Base-by-base conservation (phyloP, 164 flowering plant genomes). In the Buxus sempervirens region DNA sequence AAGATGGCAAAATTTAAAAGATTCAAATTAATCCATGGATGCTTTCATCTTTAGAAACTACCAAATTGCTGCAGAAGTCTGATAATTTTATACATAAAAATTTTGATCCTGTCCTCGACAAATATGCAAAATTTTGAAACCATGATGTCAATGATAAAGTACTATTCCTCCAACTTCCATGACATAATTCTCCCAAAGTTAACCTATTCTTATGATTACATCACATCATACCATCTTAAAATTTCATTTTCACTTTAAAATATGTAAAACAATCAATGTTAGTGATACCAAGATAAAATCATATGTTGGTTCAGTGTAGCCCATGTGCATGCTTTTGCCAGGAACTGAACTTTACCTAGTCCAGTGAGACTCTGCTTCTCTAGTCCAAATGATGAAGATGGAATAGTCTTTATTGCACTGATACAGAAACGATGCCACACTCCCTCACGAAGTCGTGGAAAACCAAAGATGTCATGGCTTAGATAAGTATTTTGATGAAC, bases 391-490 rank as follows among this genome's bases (percentile, higher is more conserved):
- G 76, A 75, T 26, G 73, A 57, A 58, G 62, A 65, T 9, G 73
- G 59, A 64, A 69, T 60, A n/a, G 70, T 63, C 78, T 73, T 64
- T 54, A 67, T 41, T 63, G 28, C 48, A 65, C 20, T 72, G 22
- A 24, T 26, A 59, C 48, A 60, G 21, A 61, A 42, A 24, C 65
- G 67, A 48, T 20, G 19, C 41, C 56, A 54, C 22, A 28, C 57
- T 56, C 68, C 72, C 64, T 48, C 19, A 54, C 15, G 61, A 38
- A 79, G 72, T 63, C 27, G 38, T 51, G 82, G 63, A 73, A 75
- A 67, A 21, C 62, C 72, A 68, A 54, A 26, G 58, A 77, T 53
- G 63, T 67, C 78, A 56, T 75, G 73, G 76, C 79, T 82, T 28
- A 72, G 60, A 38, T 53, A 28, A 51, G 72, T 61, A 58, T 65